Conservation (phyloP, 768 basidiomycete species). For the Pleurotus tuber-regium region DNA sequence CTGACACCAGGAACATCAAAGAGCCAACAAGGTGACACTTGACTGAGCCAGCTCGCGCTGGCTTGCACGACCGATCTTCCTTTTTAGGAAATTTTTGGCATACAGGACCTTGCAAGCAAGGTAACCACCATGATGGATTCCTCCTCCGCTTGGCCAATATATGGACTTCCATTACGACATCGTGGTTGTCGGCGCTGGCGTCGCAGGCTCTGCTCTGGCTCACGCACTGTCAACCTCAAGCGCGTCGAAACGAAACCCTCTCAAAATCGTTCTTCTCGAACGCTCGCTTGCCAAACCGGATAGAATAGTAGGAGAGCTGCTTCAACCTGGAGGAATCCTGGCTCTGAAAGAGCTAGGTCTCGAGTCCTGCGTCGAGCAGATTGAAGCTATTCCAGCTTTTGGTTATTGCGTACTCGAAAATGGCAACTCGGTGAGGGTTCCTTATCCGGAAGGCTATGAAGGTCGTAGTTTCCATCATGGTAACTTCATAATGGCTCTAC, state of each 20-base stretch:
- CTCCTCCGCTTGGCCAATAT: background rate
- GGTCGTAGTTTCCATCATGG: slow-evolving; percentile 96
- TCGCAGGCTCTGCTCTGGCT: slow-evolving; percentile 86
- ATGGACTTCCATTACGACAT: slow-evolving; percentile 77
- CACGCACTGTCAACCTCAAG: slow-evolving; percentile 71
- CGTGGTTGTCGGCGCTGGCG: slow-evolving; percentile 88
- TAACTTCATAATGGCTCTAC: slow-evolving; percentile 75
- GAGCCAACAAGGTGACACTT: no score
- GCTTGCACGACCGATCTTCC: no score
- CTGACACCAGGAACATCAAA: no score
- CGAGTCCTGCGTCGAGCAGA: slow-evolving; percentile 70
- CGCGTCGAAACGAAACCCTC: slow-evolving; percentile 41
- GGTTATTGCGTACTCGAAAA: slow-evolving; percentile 83
- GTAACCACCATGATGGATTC: background rate
- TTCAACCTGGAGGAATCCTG: slow-evolving; percentile 91
- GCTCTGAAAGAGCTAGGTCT: slow-evolving; percentile 80
- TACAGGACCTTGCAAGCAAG: no score
- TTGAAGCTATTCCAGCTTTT: slow-evolving; percentile 77
- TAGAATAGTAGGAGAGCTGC: slow-evolving; percentile 96
- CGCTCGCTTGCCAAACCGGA: slow-evolving; percentile 91
- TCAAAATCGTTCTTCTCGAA: slow-evolving; percentile 84
- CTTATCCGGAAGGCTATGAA: slow-evolving; percentile 72
- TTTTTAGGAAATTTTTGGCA: no score
- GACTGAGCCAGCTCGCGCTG: no score
- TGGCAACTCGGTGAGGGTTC: slow-evolving; percentile 77